A percentile compares a stretch with the other conserved stretches of the same genome.
Evolutionary conservation across 495 filamentous ascomycete species (phyloP).

Genomic region (Saxophila tyrrhenica): DNA sequence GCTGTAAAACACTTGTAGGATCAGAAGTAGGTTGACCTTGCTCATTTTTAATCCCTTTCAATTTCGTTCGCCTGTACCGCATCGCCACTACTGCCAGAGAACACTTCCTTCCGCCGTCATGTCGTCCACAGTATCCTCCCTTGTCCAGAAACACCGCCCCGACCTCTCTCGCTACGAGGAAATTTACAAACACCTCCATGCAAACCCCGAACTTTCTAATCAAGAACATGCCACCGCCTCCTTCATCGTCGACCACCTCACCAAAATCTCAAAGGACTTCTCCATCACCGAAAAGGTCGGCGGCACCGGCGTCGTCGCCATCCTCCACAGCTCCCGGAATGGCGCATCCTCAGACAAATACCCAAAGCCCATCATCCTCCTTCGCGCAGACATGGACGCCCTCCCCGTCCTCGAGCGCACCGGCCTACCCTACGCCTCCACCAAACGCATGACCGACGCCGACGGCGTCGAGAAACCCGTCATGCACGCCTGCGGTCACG

Average conservation of each 20-base stretch:
- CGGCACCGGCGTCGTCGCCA: constrained; percentile 44
- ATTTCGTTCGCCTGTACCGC: neutral
- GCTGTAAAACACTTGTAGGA: too few species aligned
- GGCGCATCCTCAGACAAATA: too few species aligned
- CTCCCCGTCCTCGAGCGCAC: constrained; percentile 48
- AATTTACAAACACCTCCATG: constrained; percentile 46
- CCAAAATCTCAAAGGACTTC: constrained; percentile 26
- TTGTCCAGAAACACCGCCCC: constrained; percentile 18
- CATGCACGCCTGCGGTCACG: constrained; percentile 61
- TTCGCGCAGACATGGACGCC: constrained; percentile 53
- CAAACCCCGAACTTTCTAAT: constrained; percentile 45
- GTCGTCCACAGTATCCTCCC: constrained; percentile 15
- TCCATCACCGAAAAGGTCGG: constrained; percentile 41
- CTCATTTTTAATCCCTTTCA: too few species aligned
- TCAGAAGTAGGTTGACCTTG: too few species aligned
- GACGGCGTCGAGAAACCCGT: constrained; percentile 41
- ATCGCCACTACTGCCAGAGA: neutral
- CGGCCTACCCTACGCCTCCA: constrained; percentile 44
- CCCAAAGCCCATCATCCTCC: constrained; percentile 41
- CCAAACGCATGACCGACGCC: constrained; percentile 26
- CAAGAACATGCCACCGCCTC: constrained; percentile 41
- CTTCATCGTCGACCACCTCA: constrained; percentile 29
- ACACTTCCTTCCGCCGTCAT: neutral
- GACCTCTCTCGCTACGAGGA: constrained; percentile 36
- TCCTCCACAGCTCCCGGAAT: too few species aligned